phyloP scores from a whole-genome alignment of 2,329 filamentous ascomycete genomes.

The Zasmidium cellare region DNA sequence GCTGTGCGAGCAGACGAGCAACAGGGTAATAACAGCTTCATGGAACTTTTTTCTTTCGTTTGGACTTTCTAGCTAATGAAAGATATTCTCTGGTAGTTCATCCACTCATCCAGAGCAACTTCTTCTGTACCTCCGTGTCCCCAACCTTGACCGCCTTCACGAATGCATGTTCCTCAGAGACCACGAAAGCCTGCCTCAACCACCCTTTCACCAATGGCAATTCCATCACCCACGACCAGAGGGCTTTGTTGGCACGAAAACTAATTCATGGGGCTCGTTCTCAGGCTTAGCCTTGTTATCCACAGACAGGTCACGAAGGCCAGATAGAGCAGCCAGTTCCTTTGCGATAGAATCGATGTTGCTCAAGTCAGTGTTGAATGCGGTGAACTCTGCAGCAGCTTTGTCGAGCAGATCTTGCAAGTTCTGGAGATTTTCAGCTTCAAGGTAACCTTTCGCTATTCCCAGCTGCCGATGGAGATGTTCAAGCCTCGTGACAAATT shows the following conservation, averaged over 20 bases:
- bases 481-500: background rate
- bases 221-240: background rate
- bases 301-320: background rate
- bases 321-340: background rate
- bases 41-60: no score
- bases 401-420: background rate
- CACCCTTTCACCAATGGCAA: background rate
- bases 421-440: background rate
- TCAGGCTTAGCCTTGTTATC: no score
- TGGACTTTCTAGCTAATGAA: no score
- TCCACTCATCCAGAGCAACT: background rate
- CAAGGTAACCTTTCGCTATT: background rate
- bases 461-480: background rate
- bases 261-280: no score
- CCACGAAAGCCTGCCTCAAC: background rate
- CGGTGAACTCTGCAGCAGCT: background rate
- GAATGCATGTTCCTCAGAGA: background rate
- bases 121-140: background rate
- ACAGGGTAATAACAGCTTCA: no score
- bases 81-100: no score
- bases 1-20: no score
- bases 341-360: background rate
- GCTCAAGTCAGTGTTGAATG: background rate
- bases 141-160: background rate
- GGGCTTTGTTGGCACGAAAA: background rate